These are phyloP conservation scores for Penicillium digitatum DNA, from an alignment of 2,329 filamentous ascomycete genomes.

Conservation along the genomic window DNA sequence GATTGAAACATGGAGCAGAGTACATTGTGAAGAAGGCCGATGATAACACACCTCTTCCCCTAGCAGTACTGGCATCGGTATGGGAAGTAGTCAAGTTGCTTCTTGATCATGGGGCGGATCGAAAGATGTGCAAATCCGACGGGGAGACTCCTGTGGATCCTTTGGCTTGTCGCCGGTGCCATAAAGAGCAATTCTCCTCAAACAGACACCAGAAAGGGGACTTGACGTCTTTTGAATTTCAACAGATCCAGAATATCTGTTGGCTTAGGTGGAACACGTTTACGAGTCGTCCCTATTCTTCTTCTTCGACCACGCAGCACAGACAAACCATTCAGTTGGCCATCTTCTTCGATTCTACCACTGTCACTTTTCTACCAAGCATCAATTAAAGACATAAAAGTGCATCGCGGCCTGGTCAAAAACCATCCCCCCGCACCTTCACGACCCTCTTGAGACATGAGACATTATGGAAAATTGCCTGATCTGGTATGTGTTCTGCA, in stretches of 20 bases:
- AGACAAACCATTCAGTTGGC: no score
- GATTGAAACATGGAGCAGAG: neutral
- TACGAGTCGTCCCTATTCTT: neutral
- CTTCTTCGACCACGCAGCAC: neutral
- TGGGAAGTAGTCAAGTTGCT: neutral
- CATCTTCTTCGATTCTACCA: no score
- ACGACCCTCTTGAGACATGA: constrained; percentile 4
- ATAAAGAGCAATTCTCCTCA: neutral
- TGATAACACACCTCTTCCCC: neutral
- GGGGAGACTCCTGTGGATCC: neutral
- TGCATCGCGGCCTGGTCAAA: neutral
- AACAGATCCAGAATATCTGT: accelerated
- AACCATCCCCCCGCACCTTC: constrained; percentile 8
- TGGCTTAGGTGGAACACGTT: accelerated
- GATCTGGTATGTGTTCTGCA: constrained; percentile 9
- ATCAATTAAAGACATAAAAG: neutral
- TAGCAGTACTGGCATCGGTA: neutral
- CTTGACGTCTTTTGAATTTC: neutral
- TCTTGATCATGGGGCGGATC: neutral
- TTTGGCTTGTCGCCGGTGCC: neutral
- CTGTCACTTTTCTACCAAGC: no score
- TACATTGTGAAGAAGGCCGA: neutral
- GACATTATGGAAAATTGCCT: constrained; percentile 17
- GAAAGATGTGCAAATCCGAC: neutral
- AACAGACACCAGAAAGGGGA: neutral